Conservation (phyloP, 345 rosid genomes). For the Punica granatum region DNA sequence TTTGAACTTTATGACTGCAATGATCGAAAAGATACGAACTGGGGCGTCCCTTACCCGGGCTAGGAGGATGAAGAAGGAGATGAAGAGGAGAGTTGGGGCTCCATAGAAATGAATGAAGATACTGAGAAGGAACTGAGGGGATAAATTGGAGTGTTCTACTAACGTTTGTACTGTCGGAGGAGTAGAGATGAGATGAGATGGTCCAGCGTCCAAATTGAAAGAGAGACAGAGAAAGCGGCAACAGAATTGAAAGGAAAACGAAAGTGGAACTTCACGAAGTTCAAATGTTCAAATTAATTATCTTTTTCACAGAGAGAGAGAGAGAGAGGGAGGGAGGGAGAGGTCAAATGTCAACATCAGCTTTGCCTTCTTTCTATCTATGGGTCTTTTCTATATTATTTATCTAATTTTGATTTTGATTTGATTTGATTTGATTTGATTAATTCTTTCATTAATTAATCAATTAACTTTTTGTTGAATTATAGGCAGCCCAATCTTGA, state of each 20-base stretch:
- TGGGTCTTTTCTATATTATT: neutral
- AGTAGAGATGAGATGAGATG: neutral
- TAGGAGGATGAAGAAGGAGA: neutral
- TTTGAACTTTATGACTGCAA: neutral
- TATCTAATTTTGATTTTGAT: no score
- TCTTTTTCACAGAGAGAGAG: neutral
- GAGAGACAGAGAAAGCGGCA: slow-evolving; percentile 9
- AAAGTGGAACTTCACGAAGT: slow-evolving; percentile 12
- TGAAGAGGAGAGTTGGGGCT: no score
- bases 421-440: neutral
- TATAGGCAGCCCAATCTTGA: neutral
- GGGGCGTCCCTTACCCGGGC: neutral
- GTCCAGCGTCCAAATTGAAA: slow-evolving; percentile 1
- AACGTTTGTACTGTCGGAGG: neutral
- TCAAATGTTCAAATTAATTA: slow-evolving; percentile 17
- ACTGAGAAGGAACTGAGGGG: neutral
- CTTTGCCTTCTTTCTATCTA: neutral
- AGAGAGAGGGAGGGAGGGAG: slow-evolving; percentile 5
- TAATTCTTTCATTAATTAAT: neutral
- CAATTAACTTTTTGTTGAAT: neutral
- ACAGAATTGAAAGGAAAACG: slow-evolving; percentile 5
- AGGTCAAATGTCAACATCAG: slow-evolving; percentile 17
- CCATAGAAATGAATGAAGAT: neutral
- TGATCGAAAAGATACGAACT: neutral
- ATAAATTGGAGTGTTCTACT: neutral